These are phyloP conservation scores for Fusarium sp. DNA, from an alignment of 2,329 filamentous ascomycete genomes.

Conservation along the genomic window DNA sequence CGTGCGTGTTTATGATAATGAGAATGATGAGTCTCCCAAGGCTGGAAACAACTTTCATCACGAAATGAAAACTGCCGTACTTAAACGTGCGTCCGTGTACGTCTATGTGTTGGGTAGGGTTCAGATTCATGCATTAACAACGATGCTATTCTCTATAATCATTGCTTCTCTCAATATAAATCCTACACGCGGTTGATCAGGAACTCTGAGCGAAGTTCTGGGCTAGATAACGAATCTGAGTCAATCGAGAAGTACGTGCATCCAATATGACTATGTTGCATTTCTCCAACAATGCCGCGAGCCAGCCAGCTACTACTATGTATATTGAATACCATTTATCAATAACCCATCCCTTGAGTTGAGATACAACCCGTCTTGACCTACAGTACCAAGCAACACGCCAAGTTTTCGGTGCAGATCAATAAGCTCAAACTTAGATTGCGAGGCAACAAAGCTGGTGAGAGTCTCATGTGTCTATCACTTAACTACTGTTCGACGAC, in stretches of 20 bases:
- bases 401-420: conserved; percentile 15
- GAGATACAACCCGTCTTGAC: conserved; percentile 14
- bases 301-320: conserved; percentile 8
- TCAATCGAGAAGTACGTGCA: conserved; percentile 12
- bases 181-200: not conserved
- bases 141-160: conserved; percentile 6
- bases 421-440: conserved; percentile 27
- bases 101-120: conserved; percentile 21
- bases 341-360: conserved; percentile 30
- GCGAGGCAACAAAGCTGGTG: conserved; percentile 4
- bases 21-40: conserved; percentile 3
- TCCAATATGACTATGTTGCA: conserved; percentile 30
- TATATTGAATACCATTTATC: conserved; percentile 4
- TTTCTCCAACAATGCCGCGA: conserved; percentile 25
- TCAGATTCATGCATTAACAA: conserved; percentile 1
- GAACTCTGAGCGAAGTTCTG: conserved; percentile 1
- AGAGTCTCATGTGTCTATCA: conserved; percentile 15
- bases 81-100: conserved; percentile 9
- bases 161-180: not conserved
- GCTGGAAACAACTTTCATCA: conserved; percentile 4
- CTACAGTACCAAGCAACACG: not conserved
- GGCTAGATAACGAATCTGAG: conserved; percentile 14
- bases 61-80: conserved; percentile 15
- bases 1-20: conserved; percentile 21
- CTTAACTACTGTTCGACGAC: not conserved